Percentiles rank a stretch among this genome's conserved stretches.
Evolutionary conservation across 129 eudicot genomes (phyloP).

Genomic region (Cynara cardunculus): DNA sequence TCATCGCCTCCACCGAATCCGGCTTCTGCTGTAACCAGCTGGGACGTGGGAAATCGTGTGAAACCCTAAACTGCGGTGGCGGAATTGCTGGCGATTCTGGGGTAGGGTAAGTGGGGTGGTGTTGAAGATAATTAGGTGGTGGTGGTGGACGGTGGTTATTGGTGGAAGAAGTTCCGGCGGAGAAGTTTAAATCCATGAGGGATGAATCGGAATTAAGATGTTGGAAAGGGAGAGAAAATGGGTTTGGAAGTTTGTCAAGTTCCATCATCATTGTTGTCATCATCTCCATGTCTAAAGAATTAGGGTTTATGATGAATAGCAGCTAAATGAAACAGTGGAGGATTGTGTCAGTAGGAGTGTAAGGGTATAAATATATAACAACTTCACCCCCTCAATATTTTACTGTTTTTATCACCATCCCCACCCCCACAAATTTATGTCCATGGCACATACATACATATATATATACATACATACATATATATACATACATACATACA

Average conservation of each 20-base stretch:
- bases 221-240: conserved; percentile 33
- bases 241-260: conserved; percentile 40
- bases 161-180: conserved; percentile 19
- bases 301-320: conserved; percentile 7
- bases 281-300: conserved; percentile 35
- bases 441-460: background rate
- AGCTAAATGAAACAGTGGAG: conserved; percentile 34
- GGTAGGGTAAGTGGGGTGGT: background rate
- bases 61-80: background rate
- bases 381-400: conserved; percentile 5
- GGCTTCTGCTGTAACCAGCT: conserved; percentile 35
- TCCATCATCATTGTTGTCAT: conserved; percentile 35
- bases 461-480: too few species aligned
- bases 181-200: conserved; percentile 26
- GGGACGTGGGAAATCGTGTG: conserved; percentile 25
- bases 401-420: background rate
- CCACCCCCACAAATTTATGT: background rate
- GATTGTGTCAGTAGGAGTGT: conserved; percentile 34
- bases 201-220: conserved; percentile 19
- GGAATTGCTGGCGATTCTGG: background rate
- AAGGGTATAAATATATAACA: conserved; percentile 32
- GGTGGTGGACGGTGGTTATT: conserved; percentile 16
- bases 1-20: conserved; percentile 51
- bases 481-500: too few species aligned
- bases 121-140: background rate